Evolutionary conservation across 768 basidiomycete genomes (phyloP), one percentile per base, ranked within the genome.

Genomic region (Auricularia sp.): DNA sequence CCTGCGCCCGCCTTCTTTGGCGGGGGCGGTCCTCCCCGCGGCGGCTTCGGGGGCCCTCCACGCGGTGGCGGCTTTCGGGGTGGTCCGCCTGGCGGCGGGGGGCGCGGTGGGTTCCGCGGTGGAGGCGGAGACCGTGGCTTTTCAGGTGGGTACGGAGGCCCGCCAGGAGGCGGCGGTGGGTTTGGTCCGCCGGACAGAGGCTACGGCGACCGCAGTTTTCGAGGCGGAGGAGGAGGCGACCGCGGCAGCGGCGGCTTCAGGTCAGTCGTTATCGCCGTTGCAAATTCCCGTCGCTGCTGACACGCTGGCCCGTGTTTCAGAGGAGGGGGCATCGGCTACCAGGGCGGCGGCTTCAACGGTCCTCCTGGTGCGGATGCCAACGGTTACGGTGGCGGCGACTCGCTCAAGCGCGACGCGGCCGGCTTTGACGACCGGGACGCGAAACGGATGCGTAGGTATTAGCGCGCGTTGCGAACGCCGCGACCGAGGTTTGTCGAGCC

Each of bases 401-500:
- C 70, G 18, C 85, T 90, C 78, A 91, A 91, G 76, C 84, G 90
- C 68, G 82, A 82, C 72, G 81, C 87, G 62, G 85, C 87, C 77
- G 87, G 87, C 75, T 89, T 82, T 75, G 90, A 92, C 72, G 90
- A 92, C 74, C 83, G 90, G 68, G 90, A 91, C 68, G 70, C 80
- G 39, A 93, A 93, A 77, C 87, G 91, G 72, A 86, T 87, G 71
- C 84, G 91, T 72, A 66, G 65, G 63, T 91, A 89, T 76, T 92
- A 84, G 81, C 12, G 23, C 29, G 53, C 53, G 18, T n/a, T 7
- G 11, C 7, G n/a, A 54, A n/a, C 8, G n/a, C 11, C 18, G 34
- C 34, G 23, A 35, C 56, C 56, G 56, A 35, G 56, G 56, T 59
- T 59, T 34, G 56, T 51, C 47, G 47, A 18, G 47, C 11, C 47